phyloP scores from a whole-genome alignment of 805 yeast genomes.

The Candida koratica region DNA sequence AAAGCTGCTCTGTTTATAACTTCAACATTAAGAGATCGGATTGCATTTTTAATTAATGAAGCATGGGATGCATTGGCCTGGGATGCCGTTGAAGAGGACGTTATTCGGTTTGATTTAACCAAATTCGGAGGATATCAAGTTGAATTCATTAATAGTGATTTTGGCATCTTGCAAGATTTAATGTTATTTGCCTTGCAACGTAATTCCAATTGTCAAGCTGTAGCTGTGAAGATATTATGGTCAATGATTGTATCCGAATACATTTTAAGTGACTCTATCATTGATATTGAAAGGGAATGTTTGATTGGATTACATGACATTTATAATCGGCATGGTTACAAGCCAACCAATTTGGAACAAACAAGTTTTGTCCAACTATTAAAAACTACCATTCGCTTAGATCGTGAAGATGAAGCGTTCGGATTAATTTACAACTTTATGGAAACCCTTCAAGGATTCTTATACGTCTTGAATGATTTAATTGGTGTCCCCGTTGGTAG shows the following conservation, averaged over 20 bases:
- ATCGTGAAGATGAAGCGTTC: slow-evolving; percentile 62
- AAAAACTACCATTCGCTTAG: slow-evolving; percentile 48
- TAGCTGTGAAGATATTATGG: slow-evolving; percentile 68
- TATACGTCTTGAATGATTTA: slow-evolving; percentile 62
- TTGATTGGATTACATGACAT: slow-evolving; percentile 61
- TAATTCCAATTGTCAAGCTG: slow-evolving; percentile 54
- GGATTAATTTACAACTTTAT: slow-evolving; percentile 47
- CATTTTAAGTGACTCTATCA: slow-evolving; percentile 51
- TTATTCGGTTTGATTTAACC: slow-evolving; percentile 53
- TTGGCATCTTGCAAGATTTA: slow-evolving; percentile 59
- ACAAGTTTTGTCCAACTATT: slow-evolving; percentile 48
- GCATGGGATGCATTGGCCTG: slow-evolving; percentile 77
- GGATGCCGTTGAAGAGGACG: slow-evolving; percentile 55
- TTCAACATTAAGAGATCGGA: slow-evolving; percentile 57
- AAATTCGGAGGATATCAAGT: slow-evolving; percentile 70
- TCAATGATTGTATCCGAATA: slow-evolving; percentile 66
- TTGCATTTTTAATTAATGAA: slow-evolving; percentile 50
- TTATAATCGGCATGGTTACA: slow-evolving; percentile 53
- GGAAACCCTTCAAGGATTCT: slow-evolving; percentile 54
- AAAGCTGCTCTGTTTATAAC: slow-evolving; percentile 64
- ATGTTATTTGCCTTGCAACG: slow-evolving; percentile 67
- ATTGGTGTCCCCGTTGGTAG: slow-evolving; percentile 73
- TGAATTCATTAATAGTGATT: slow-evolving; percentile 53
- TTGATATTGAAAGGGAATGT: slow-evolving; percentile 61
- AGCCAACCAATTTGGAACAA: slow-evolving; percentile 56